These are phyloP conservation scores for Zea luxurians DNA, from an alignment of 176 grass and related monocot genomes.

Conservation along the genomic window DNA sequence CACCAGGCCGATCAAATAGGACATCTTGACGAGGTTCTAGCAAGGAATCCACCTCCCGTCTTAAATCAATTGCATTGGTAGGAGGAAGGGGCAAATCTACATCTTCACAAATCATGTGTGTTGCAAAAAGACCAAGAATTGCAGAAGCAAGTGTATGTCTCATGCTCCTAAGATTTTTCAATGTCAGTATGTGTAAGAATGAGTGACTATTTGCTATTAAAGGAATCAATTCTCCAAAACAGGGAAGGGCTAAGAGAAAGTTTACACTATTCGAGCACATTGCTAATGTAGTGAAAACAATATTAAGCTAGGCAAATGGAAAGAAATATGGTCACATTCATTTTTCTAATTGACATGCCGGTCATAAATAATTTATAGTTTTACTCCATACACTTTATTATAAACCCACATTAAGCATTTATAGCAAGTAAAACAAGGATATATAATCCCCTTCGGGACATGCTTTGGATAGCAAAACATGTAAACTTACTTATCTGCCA, in stretches of 20 bases:
- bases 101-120: slow-evolving; percentile 92
- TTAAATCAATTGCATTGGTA: slow-evolving; percentile 44
- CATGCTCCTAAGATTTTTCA: slow-evolving; percentile 69
- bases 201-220: slow-evolving; percentile 15
- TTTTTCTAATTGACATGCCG: too few species aligned
- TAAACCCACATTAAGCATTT: neutral
- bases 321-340: neutral
- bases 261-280: neutral
- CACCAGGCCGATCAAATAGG: slow-evolving; percentile 67
- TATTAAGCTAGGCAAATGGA: neutral
- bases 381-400: neutral
- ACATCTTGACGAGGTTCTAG: slow-evolving; percentile 59
- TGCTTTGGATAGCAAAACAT: slow-evolving; percentile 11
- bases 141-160: slow-evolving; percentile 83
- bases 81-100: slow-evolving; percentile 57
- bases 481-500: slow-evolving; percentile 78
- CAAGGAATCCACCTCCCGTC: slow-evolving; percentile 53
- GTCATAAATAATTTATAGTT: neutral
- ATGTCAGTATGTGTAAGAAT: slow-evolving; percentile 35
- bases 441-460: neutral
- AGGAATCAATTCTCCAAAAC: neutral
- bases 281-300: slow-evolving; percentile 26
- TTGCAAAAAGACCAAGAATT: slow-evolving; percentile 71
- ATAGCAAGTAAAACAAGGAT: neutral
- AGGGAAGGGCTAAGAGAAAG: neutral